Base-by-base conservation (phyloP, 345 rosid species). In the Eucalyptus sp. region DNA sequence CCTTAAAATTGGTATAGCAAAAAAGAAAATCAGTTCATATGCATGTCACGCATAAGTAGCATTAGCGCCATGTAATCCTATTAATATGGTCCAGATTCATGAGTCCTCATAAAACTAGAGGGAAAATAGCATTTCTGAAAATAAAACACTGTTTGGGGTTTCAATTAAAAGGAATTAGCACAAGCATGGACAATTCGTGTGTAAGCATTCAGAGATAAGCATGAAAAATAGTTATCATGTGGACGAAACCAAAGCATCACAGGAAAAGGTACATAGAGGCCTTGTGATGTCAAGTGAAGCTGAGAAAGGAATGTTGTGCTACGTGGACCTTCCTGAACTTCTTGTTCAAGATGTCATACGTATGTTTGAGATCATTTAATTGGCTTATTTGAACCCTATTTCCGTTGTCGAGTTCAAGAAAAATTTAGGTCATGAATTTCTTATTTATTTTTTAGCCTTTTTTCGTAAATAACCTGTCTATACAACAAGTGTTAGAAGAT, bases 1-100 rank as follows among this genome's bases (percentile, higher is more conserved):
- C 95, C 99, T 97, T 93, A 88, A 91, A 8, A 66, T 66, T 15
- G 11, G 31, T 66, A n/a, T 8, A 7, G 22, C 41, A 18, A 66
- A 31, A 66, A 86, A 88, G 27, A 86, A 86, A 68, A 71, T 71
- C 7, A 71, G 7, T 33, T 17, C 81, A 71, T 33, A 17, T 71
- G 81, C 13, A 71, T 17, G 81, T 33, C 81, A 33, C 2, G 11
- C 7, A 68, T 33, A 79, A 83, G 58, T n/a, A 50, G 83, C 64
- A 86, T 31, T 31, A 31, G 44, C 62, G 54, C 86, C 41, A 90
- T 33, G 80, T 68, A 10, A 68, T 68, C 3, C 13, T 33, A 17
- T 66, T 5, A 66, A 66, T 68, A 20, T 68, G 44, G 80, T 33
- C 25, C 80, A 68, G 0, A 68, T 68, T 17, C 8, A 68, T 31